Percentiles rank a stretch among this genome's conserved stretches.
These are phyloP conservation scores for Immersiella caudata DNA, from an alignment of 495 filamentous ascomycete genomes.

Conservation along the genomic window DNA sequence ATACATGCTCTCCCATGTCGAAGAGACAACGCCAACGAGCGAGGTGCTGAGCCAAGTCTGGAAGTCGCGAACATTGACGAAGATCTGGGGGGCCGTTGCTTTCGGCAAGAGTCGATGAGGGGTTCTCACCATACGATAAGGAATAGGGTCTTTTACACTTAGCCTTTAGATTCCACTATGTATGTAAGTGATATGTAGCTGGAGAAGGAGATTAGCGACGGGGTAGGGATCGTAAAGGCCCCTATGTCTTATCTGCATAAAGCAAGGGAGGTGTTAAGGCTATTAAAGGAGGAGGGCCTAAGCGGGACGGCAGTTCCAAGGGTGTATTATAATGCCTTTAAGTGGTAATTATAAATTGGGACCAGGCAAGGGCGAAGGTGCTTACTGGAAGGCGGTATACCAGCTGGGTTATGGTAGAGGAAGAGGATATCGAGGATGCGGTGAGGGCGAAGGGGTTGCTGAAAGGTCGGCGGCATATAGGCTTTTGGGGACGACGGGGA, in stretches of 20 bases:
- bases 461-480: not conserved
- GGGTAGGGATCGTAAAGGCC: not conserved
- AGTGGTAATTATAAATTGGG: slow-evolving; percentile 8
- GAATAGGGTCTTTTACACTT: too few species aligned
- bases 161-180: too few species aligned
- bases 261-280: not conserved
- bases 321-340: slow-evolving; percentile 4
- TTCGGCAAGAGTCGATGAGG: not conserved
- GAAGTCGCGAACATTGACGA: slow-evolving; percentile 1
- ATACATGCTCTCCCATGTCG: not conserved
- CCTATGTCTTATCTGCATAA: slow-evolving; percentile 1
- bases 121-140: too few species aligned
- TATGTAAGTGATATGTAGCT: too few species aligned
- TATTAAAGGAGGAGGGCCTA: not conserved
- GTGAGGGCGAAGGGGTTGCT: not conserved
- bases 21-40: not conserved
- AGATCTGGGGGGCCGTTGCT: not conserved
- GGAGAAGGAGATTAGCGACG: slow-evolving; percentile 2
- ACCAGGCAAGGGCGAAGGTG: slow-evolving; percentile 9
- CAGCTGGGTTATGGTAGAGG: not conserved
- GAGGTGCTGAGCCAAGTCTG: not conserved
- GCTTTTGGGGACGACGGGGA: slow-evolving; percentile 2
- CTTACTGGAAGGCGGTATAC: not conserved
- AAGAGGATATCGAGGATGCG: not conserved
- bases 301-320: not conserved